Evolutionary conservation across 306 rosid genomes (phyloP).

Genomic region (Chamaecrista fasciculata): DNA sequence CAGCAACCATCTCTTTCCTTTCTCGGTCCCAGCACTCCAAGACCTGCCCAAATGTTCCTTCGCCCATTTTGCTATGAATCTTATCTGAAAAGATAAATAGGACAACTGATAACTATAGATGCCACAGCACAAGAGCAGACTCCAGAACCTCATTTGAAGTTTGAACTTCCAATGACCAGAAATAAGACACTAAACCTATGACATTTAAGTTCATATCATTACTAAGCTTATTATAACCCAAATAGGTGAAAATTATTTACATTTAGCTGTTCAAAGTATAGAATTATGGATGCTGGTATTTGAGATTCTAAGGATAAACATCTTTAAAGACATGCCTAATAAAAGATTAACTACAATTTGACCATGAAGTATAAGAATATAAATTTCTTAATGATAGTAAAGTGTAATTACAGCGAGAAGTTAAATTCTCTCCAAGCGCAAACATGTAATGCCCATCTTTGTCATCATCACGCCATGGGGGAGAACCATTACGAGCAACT

Average conservation of each 20-base stretch:
- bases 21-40: slow-evolving; percentile 98
- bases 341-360: not conserved
- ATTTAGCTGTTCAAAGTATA: not conserved
- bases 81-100: slow-evolving; percentile 51
- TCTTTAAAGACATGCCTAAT: not conserved
- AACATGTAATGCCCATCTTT: slow-evolving; percentile 99
- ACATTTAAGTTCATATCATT: not conserved
- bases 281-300: not conserved
- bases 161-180: not conserved
- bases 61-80: slow-evolving; percentile 93
- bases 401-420: slow-evolving; percentile 98
- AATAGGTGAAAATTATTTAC: not conserved
- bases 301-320: not conserved
- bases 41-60: slow-evolving; percentile 98
- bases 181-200: not conserved
- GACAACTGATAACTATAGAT: not conserved
- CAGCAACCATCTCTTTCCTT: slow-evolving; percentile 85
- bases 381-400: slow-evolving; percentile 50
- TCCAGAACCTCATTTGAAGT: not conserved
- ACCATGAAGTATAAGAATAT: slow-evolving; percentile 9
- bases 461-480: slow-evolving; percentile 98
- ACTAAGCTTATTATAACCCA: not conserved
- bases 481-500: slow-evolving; percentile 90
- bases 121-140: not conserved
- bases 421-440: slow-evolving; percentile 96